A percentile compares a stretch with the other conserved stretches of the same genome.
phyloP scores from a whole-genome alignment of 1,284 basidiomycete species.

The Spongispora temasekensis region DNA sequence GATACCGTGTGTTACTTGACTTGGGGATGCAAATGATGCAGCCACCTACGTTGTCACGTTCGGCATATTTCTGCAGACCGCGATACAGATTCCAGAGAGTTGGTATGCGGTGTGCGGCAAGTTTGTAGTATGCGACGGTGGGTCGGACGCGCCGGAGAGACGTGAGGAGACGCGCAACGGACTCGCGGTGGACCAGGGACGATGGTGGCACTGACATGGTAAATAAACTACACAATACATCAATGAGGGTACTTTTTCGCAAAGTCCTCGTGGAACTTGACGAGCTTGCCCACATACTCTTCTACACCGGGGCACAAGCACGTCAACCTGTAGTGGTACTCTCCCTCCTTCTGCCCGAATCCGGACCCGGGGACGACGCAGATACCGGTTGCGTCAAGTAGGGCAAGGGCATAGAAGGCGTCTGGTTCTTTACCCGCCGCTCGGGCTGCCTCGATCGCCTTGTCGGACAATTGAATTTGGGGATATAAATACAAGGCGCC shows the following conservation, averaged over 20 bases:
- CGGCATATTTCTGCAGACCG: conserved; percentile 58
- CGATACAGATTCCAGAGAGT: conserved; percentile 77
- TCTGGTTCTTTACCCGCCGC: conserved; percentile 79
- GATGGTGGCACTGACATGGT: conserved; percentile 19
- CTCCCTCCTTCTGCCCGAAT: conserved; percentile 88
- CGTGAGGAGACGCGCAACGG: conserved; percentile 54
- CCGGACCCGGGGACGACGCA: conserved; percentile 92
- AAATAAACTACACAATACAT: conserved; percentile 8
- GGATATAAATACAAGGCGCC: conserved; percentile 93
- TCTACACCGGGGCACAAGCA: conserved; percentile 90
- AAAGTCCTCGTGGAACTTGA: conserved; percentile 82
- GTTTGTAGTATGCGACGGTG: conserved; percentile 66
- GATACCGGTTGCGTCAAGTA: conserved; percentile 89
- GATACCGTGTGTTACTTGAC: not conserved
- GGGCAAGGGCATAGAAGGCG: conserved; percentile 80
- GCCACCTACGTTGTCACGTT: conserved; percentile 50
- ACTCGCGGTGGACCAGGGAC: conserved; percentile 53
- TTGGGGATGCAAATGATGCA: not conserved
- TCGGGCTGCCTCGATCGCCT: conserved; percentile 74
- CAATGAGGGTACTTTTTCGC: conserved; percentile 64
- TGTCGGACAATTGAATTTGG: conserved; percentile 65
- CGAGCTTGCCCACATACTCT: conserved; percentile 84
- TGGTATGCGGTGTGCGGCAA: conserved; percentile 73
- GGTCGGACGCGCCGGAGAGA: conserved; percentile 59
- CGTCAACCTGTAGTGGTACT: conserved; percentile 86